Conservation (phyloP, 2,329 filamentous ascomycete species). For the Byssoonygena ceratinophila region DNA sequence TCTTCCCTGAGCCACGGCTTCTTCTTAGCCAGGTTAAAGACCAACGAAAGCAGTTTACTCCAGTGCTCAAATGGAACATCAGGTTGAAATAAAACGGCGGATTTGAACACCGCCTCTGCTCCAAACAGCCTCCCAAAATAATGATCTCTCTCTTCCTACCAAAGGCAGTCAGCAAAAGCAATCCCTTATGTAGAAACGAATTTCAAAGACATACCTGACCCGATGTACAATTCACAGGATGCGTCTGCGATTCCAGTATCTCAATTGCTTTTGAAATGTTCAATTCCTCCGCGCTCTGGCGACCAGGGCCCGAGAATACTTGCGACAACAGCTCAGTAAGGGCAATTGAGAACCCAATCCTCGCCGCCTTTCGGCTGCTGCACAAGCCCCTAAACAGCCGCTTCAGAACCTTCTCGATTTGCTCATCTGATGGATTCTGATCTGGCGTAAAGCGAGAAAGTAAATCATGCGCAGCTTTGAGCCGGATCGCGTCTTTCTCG, state of each 20-base stretch:
- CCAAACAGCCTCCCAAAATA: slow-evolving; percentile 80
- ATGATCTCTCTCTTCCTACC: slow-evolving; percentile 75
- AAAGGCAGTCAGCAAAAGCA: slow-evolving; percentile 41
- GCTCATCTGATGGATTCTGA: slow-evolving; percentile 31
- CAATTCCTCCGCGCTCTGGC: slow-evolving; percentile 24
- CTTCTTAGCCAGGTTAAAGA: slow-evolving; percentile 64
- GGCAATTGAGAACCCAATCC: slow-evolving; percentile 80
- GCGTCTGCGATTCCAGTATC: slow-evolving; percentile 44
- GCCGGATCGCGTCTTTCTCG: slow-evolving; percentile 37
- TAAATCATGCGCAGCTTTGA: slow-evolving; percentile 37
- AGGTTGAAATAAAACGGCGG: slow-evolving; percentile 56
- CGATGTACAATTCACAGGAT: slow-evolving; percentile 42
- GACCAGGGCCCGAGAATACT: slow-evolving; percentile 43
- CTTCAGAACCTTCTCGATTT: slow-evolving; percentile 38
- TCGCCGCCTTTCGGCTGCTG: slow-evolving; percentile 77
- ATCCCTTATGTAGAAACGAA: slow-evolving; percentile 34
- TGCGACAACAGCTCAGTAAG: slow-evolving; percentile 69
- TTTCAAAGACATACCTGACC: slow-evolving; percentile 39
- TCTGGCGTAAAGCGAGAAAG: slow-evolving; percentile 37
- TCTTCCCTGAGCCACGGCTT: slow-evolving; percentile 85
- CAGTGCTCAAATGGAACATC: slow-evolving; percentile 43
- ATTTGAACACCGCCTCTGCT: slow-evolving; percentile 73
- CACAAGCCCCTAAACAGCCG: slow-evolving; percentile 78
- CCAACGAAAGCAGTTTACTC: slow-evolving; percentile 55
- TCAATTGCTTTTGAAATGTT: slow-evolving; percentile 39